phyloP scores from a whole-genome alignment of 139 green algal species.

The Micractinium conductrix region DNA sequence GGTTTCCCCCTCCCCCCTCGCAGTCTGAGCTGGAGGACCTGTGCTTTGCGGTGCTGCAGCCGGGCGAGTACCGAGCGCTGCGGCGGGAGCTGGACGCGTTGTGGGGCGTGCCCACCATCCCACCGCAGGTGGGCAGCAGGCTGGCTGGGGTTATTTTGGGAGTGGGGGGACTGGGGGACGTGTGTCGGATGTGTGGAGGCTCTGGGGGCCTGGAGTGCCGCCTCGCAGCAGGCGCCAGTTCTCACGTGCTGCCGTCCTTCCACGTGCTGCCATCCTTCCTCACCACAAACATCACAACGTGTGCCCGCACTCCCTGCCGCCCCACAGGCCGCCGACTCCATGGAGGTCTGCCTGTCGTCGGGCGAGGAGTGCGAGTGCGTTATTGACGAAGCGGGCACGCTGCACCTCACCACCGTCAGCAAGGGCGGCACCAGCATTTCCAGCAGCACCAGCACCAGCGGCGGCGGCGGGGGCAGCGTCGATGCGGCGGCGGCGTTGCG shows the following conservation, averaged over 20 bases:
- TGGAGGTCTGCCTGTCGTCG: slow-evolving; percentile 12
- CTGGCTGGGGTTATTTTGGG: too few species aligned
- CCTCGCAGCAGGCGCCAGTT: too few species aligned
- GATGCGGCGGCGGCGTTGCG: not conserved
- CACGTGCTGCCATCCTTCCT: too few species aligned
- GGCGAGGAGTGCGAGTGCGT: slow-evolving; percentile 9
- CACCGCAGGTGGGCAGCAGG: not conserved
- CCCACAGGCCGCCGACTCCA: slow-evolving; percentile 33
- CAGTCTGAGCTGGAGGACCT: slow-evolving; percentile 97
- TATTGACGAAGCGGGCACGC: slow-evolving; percentile 18
- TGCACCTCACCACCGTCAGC: slow-evolving; percentile 14
- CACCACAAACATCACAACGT: too few species aligned
- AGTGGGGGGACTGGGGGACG: too few species aligned
- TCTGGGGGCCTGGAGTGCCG: too few species aligned
- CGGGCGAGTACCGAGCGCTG: slow-evolving; percentile 63
- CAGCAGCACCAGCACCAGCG: not conserved
- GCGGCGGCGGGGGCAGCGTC: not conserved
- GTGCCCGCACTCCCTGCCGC: slow-evolving; percentile 26
- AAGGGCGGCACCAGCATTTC: too few species aligned
- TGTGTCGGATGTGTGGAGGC: too few species aligned
- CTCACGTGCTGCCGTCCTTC: too few species aligned
- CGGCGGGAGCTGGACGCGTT: slow-evolving; percentile 59
- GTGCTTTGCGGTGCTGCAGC: slow-evolving; percentile 93
- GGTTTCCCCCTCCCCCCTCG: not conserved
- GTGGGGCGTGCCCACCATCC: slow-evolving; percentile 42